Evolutionary conservation across 2,329 filamentous ascomycete species (phyloP).

Genomic region (Cercospora berteroae): DNA sequence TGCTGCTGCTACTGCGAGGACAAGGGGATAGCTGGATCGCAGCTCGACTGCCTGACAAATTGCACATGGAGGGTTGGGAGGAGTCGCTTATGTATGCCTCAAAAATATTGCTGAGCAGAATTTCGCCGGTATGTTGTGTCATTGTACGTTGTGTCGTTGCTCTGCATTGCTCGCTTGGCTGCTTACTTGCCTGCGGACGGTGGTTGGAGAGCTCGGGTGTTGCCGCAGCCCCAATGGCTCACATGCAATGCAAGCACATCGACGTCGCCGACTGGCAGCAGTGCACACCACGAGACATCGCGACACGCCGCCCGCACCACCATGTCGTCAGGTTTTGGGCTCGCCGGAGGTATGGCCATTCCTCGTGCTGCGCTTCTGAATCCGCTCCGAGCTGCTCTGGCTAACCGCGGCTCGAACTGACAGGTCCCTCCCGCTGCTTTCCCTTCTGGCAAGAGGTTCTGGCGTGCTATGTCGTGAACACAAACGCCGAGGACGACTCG

Average conservation of each 20-base stretch:
- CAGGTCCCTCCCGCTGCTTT: slow-evolving; percentile 81
- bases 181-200: background rate
- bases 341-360: slow-evolving; percentile 66
- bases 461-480: slow-evolving; percentile 96
- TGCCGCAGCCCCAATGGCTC: slow-evolving; percentile 1
- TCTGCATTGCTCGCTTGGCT: background rate
- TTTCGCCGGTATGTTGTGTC: background rate
- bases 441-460: slow-evolving; percentile 99
- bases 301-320: slow-evolving; percentile 24
- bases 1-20: background rate
- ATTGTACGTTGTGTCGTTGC: background rate
- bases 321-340: slow-evolving; percentile 81
- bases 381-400: background rate
- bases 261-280: background rate
- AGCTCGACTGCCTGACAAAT: background rate
- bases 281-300: slow-evolving; percentile 4
- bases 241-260: background rate
- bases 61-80: background rate
- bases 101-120: background rate
- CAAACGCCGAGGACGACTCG: slow-evolving; percentile 69
- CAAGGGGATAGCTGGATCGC: background rate
- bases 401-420: slow-evolving; percentile 10
- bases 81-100: background rate
- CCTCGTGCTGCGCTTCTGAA: background rate
- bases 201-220: background rate